These are phyloP conservation scores for Pugionium cornutum DNA, from an alignment of 345 rosid species.

Conservation along the genomic window DNA sequence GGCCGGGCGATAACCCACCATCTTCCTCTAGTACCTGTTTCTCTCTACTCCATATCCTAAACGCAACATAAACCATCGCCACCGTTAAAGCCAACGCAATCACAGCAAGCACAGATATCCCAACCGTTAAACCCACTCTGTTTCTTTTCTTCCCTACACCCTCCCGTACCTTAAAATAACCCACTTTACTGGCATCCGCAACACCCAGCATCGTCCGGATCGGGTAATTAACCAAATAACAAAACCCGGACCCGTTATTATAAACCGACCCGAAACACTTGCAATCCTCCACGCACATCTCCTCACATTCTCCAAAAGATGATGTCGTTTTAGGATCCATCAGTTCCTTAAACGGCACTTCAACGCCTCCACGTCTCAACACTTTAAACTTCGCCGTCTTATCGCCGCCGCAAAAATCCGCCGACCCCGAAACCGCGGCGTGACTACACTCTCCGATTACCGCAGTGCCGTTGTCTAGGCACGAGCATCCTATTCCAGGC, in stretches of 20 bases:
- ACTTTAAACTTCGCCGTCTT: constrained; percentile 36
- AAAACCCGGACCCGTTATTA: constrained; percentile 74
- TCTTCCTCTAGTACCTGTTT: constrained; percentile 51
- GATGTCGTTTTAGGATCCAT: constrained; percentile 50
- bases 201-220: constrained; percentile 61
- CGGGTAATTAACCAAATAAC: constrained; percentile 79
- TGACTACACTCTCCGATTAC: constrained; percentile 43
- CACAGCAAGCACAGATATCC: constrained; percentile 47
- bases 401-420: constrained; percentile 47
- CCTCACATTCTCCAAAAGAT: constrained; percentile 57
- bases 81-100: constrained; percentile 37
- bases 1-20: constrained; percentile 64
- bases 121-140: constrained; percentile 39
- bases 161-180: constrained; percentile 63
- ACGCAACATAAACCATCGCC: constrained; percentile 44
- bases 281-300: constrained; percentile 55
- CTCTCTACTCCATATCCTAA: constrained; percentile 47
- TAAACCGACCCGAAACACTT: constrained; percentile 81
- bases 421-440: constrained; percentile 15
- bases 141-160: constrained; percentile 37
- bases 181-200: constrained; percentile 56
- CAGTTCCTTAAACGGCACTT: constrained; percentile 70
- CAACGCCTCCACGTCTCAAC: constrained; percentile 59
- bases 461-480: constrained; percentile 61
- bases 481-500: constrained; percentile 66